Evolutionary conservation across 2,329 filamentous ascomycete genomes (phyloP).

Genomic region (Claviceps humidiphila): DNA sequence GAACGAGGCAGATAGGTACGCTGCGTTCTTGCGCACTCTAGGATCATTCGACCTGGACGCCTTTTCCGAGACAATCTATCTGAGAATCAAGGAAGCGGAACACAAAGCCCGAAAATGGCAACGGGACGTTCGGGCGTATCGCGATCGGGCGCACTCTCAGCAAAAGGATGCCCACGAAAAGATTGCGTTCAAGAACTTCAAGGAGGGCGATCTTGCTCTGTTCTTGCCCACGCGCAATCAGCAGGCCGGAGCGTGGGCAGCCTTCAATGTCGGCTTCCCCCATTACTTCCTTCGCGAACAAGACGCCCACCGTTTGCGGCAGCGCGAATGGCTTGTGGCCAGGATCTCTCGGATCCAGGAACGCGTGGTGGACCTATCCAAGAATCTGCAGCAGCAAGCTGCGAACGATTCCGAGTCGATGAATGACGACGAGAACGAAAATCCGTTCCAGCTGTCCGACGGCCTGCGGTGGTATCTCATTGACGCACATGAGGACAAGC

Average conservation of each 20-base stretch:
- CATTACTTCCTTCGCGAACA: conserved; percentile 95
- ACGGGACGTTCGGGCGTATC: conserved; percentile 72
- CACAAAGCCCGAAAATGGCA: conserved; percentile 88
- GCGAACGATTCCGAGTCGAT: conserved; percentile 35
- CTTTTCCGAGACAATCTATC: conserved; percentile 74
- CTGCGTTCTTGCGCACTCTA: conserved; percentile 58
- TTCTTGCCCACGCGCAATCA: conserved; percentile 94
- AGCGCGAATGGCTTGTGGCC: conserved; percentile 77
- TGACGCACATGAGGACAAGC: conserved; percentile 85
- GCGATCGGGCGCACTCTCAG: conserved; percentile 69
- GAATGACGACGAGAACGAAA: conserved; percentile 69
- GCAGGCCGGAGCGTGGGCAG: conserved; percentile 88
- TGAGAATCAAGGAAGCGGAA: conserved; percentile 86
- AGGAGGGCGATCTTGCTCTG: conserved; percentile 85
- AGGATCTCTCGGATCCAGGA: conserved; percentile 86
- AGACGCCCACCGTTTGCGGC: conserved; percentile 70
- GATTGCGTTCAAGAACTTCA: conserved; percentile 91
- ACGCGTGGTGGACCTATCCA: conserved; percentile 82
- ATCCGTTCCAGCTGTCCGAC: conserved; percentile 92
- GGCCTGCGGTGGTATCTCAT: conserved; percentile 93
- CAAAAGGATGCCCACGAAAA: conserved; percentile 88
- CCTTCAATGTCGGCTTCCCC: conserved; percentile 93
- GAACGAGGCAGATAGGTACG: conserved; percentile 60
- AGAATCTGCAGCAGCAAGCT: conserved; percentile 42
- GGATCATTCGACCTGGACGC: conserved; percentile 71